A percentile compares a stretch with the other conserved stretches of the same genome.
Conservation (phyloP, 2,329 filamentous ascomycete species). For the Colletotrichum gloeosporioides region DNA sequence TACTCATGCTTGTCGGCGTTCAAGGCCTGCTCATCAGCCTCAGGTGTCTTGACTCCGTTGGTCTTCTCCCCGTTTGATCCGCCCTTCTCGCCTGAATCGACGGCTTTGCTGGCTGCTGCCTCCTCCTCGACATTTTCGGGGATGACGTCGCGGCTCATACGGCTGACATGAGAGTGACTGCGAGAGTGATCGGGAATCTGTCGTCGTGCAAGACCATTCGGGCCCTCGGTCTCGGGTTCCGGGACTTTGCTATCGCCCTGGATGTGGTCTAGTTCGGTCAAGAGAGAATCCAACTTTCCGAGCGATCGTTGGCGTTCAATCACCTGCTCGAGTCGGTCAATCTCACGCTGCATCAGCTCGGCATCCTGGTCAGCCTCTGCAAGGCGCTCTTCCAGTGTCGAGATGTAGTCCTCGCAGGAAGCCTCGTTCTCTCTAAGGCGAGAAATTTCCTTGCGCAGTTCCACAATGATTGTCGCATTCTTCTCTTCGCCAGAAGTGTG, state of each 20-base stretch:
- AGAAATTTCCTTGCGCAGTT: slow-evolving; percentile 89
- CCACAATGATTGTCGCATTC: slow-evolving; percentile 82
- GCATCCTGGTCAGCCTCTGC: slow-evolving; percentile 96
- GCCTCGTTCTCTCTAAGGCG: slow-evolving; percentile 89
- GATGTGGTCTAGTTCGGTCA: slow-evolving; percentile 87
- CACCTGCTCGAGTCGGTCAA: slow-evolving; percentile 92
- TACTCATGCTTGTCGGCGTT: slow-evolving; percentile 37
- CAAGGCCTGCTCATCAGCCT: slow-evolving; percentile 15
- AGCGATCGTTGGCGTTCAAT: slow-evolving; percentile 94
- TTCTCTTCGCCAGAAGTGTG: slow-evolving; percentile 93
- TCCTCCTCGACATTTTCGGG: slow-evolving; percentile 56
- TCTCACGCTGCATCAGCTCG: slow-evolving; percentile 95
- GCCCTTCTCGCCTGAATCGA: slow-evolving; percentile 31
- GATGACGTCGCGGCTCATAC: slow-evolving; percentile 59
- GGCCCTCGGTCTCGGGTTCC: slow-evolving; percentile 39
- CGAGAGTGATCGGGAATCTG: slow-evolving; percentile 56
- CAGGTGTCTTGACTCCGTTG: neutral
- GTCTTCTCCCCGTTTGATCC: slow-evolving; percentile 19
- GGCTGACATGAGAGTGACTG: slow-evolving; percentile 51
- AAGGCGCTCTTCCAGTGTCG: slow-evolving; percentile 91
- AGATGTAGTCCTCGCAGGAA: slow-evolving; percentile 94
- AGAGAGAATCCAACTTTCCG: slow-evolving; percentile 89
- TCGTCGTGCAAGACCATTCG: slow-evolving; percentile 48
- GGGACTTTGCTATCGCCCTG: slow-evolving; percentile 61
- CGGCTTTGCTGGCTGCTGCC: slow-evolving; percentile 6